These are phyloP conservation scores for Trametes elegans DNA, from an alignment of 768 basidiomycete species.

Conservation along the genomic window DNA sequence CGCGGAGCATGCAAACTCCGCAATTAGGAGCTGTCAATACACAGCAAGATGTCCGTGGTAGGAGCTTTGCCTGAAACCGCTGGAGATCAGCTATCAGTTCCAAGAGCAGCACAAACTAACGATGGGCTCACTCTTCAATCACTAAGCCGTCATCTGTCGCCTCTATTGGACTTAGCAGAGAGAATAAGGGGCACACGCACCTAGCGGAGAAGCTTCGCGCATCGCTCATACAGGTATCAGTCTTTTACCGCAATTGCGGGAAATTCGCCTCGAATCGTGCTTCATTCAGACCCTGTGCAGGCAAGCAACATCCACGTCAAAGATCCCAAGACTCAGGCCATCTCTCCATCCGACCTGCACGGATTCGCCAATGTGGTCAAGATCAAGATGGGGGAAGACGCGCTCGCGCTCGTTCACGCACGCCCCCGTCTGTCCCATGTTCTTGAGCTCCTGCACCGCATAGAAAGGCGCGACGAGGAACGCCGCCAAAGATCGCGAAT, in stretches of 20 bases:
- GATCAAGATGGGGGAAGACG: constrained; percentile 38
- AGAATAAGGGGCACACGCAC: too few species aligned
- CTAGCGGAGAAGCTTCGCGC: too few species aligned
- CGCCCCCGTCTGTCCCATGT: constrained; percentile 7
- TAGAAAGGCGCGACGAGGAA: constrained; percentile 33
- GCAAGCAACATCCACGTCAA: constrained; percentile 21
- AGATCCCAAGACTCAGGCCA: constrained; percentile 36
- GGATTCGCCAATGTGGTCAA: constrained; percentile 37
- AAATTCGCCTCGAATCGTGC: background rate
- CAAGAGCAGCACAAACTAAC: too few species aligned
- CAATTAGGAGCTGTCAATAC: too few species aligned
- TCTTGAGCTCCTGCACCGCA: constrained; percentile 25
- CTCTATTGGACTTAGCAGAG: too few species aligned
- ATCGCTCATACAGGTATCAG: too few species aligned
- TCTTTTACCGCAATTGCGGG: background rate
- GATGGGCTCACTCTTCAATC: too few species aligned
- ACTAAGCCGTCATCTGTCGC: too few species aligned
- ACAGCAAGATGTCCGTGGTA: too few species aligned
- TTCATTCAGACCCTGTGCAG: constrained; percentile 1
- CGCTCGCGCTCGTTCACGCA: constrained; percentile 27
- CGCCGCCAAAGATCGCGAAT: constrained; percentile 16
- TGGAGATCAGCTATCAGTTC: too few species aligned
- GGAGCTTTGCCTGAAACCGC: too few species aligned
- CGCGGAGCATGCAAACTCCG: too few species aligned
- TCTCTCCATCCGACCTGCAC: constrained; percentile 29